phyloP scores from a whole-genome alignment of 495 filamentous ascomycete species.

The Penicillium bovifimosum region DNA sequence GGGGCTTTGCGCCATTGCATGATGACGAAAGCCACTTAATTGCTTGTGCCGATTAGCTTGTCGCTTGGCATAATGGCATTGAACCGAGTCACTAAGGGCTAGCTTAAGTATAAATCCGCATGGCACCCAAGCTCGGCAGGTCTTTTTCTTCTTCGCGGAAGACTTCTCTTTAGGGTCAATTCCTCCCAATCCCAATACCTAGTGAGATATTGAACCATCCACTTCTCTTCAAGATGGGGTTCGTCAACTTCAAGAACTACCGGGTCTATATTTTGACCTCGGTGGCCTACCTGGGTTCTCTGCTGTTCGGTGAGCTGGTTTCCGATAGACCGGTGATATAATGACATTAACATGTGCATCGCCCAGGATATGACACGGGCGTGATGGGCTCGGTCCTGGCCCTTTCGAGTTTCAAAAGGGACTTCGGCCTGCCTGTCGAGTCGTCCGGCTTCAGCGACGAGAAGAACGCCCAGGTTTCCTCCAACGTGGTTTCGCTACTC shows the following conservation, averaged over 20 bases:
- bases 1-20: background rate
- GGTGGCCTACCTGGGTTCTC: constrained; percentile 49
- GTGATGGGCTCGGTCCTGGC: constrained; percentile 55
- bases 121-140: background rate
- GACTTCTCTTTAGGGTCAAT: background rate
- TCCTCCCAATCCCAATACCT: background rate
- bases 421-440: constrained; percentile 43
- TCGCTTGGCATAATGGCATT: background rate
- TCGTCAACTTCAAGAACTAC: constrained; percentile 42
- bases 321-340: too few species aligned
- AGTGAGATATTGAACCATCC: background rate
- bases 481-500: constrained; percentile 56
- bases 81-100: constrained; percentile 1
- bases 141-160: background rate
- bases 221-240: constrained; percentile 20
- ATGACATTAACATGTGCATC: background rate
- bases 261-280: constrained; percentile 50
- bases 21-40: constrained; percentile 5
- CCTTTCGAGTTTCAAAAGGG: constrained; percentile 49
- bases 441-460: constrained; percentile 26
- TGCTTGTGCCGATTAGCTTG: constrained; percentile 4
- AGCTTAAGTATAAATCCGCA: constrained; percentile 14
- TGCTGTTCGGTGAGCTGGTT: constrained; percentile 43
- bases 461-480: constrained; percentile 42
- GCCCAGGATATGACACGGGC: constrained; percentile 50